phyloP scores from a whole-genome alignment of 2,329 filamentous ascomycete species.

The Simplicillium aogashimaense region DNA sequence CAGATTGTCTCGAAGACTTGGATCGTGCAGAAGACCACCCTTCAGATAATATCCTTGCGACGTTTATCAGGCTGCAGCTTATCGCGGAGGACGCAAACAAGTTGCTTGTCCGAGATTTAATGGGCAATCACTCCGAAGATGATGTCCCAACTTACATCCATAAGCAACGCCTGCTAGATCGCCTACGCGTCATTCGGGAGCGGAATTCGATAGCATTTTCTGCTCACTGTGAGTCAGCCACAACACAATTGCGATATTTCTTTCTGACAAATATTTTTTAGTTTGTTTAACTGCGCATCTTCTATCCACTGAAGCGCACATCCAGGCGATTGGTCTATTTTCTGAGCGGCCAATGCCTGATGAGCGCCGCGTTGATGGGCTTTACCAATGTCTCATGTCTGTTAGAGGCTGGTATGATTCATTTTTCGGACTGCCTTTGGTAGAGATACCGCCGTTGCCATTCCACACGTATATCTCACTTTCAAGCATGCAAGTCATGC shows the following conservation, averaged over 20 bases:
- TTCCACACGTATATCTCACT: conserved; percentile 23
- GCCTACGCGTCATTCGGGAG: conserved; percentile 16
- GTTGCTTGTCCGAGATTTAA: conserved; percentile 18
- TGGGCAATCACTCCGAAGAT: conserved; percentile 11
- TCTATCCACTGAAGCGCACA: conserved; percentile 18
- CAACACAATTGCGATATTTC: not conserved
- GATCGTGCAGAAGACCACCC: conserved; percentile 32
- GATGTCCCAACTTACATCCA: conserved; percentile 21
- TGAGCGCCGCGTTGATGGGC: conserved; percentile 19
- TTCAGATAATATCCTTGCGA: conserved; percentile 36
- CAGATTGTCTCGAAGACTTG: conserved; percentile 42
- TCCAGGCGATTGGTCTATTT: conserved; percentile 23
- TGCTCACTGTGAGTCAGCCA: conserved; percentile 15
- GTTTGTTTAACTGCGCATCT: conserved; percentile 19
- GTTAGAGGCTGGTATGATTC: conserved; percentile 25
- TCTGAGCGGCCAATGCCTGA: conserved; percentile 18
- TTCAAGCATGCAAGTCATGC: conserved; percentile 22
- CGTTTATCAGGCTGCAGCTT: conserved; percentile 25
- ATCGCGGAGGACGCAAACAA: conserved; percentile 27
- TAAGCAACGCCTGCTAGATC: conserved; percentile 18
- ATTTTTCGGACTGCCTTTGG: conserved; percentile 20
- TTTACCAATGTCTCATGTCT: conserved; percentile 24
- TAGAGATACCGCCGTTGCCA: conserved; percentile 19
- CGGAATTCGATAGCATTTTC: conserved; percentile 12
- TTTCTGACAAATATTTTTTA: conserved; percentile 5